Base-by-base conservation (phyloP, 768 basidiomycete genomes). In the Russula abietina region DNA sequence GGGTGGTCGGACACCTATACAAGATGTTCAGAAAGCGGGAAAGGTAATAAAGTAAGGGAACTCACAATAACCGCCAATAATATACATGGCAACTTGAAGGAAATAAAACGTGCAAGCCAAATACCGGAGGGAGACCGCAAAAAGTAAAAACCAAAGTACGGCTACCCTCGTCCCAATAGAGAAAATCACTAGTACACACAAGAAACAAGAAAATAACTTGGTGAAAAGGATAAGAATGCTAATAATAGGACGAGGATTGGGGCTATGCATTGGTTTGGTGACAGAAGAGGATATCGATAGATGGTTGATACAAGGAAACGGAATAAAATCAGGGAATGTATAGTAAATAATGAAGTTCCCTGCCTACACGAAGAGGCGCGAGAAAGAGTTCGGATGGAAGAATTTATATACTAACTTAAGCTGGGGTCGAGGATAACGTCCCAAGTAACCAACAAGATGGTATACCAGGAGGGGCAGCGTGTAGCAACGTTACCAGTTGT, bases 381-480 rank as follows among this genome's bases (percentile, higher is more conserved):
- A 39, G 55, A 19, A 41, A 22, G 28, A 16, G 41, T 45, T 51
- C 26, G 56, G 48, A 11, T 52, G 24, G 4, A 12, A 53, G 9
- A n/a, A 49, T 41, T 45, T 46, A 51, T 59, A 64, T 64, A 66
- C 57, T 39, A 54, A 63, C 45, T 59, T 51, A 59, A 33, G 43
- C 57, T 38, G 57, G 61, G 60, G 28, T 59, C 51, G 49, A 55
- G 68, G 69, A 73, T 70, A 71, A 67, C 64, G 72, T 75, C 73
- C 73, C 75, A 73, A 70, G 72, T n/a, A 79, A 74, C 73, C 78
- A 76, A 77, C 72, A 78, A 75, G 73, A 77, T 74, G 59, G 61
- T 63, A 57, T 45, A 55, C 28, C 3, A 30, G 28, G 65, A 67
- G 68, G 68, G 66, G 67, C 66, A 63, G 61, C 60, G 72, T 70